phyloP scores from a whole-genome alignment of 2,329 filamentous ascomycete species.

The Clonostachys solani region DNA sequence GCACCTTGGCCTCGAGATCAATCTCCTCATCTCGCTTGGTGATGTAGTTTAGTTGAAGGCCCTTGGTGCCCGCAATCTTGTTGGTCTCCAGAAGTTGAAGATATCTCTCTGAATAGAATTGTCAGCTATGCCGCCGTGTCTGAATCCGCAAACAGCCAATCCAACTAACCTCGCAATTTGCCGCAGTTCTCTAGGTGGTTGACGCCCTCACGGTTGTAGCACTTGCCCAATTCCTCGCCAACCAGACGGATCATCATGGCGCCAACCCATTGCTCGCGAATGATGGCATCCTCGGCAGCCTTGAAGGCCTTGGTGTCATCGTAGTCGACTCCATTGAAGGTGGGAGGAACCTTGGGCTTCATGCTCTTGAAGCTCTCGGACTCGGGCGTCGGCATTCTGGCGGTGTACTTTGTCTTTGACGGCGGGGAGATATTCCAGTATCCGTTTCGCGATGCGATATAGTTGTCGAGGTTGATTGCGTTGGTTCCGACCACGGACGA shows the following conservation, averaged over 20 bases:
- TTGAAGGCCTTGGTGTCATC: slow-evolving; percentile 78
- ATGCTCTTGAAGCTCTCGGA: slow-evolving; percentile 77
- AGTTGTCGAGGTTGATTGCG: too few relatives aligned
- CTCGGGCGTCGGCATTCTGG: slow-evolving; percentile 75
- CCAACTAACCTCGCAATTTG: slow-evolving; percentile 67
- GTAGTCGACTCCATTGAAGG: slow-evolving; percentile 84
- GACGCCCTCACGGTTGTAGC: slow-evolving; percentile 78
- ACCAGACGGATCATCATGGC: slow-evolving; percentile 86
- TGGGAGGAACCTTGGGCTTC: slow-evolving; percentile 78
- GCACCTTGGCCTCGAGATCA: slow-evolving; percentile 30
- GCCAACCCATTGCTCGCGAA: slow-evolving; percentile 84
- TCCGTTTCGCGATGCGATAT: too few relatives aligned
- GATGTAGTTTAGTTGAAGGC: slow-evolving; percentile 74
- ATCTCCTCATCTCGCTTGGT: slow-evolving; percentile 41
- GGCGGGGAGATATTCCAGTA: too few relatives aligned
- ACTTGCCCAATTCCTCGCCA: slow-evolving; percentile 79
- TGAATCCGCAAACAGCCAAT: not conserved
- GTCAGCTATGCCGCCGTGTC: not conserved
- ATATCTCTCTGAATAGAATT: slow-evolving; percentile 61
- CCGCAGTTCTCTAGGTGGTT: slow-evolving; percentile 90
- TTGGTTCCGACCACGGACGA: too few relatives aligned
- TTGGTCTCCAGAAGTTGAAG: slow-evolving; percentile 72
- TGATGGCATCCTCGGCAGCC: slow-evolving; percentile 75
- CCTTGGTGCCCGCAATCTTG: slow-evolving; percentile 75
- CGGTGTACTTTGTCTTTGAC: not conserved